Evolutionary conservation across 495 filamentous ascomycete species (phyloP), one percentile per base, ranked within the genome.

Genomic region (Immersiella caudata): DNA sequence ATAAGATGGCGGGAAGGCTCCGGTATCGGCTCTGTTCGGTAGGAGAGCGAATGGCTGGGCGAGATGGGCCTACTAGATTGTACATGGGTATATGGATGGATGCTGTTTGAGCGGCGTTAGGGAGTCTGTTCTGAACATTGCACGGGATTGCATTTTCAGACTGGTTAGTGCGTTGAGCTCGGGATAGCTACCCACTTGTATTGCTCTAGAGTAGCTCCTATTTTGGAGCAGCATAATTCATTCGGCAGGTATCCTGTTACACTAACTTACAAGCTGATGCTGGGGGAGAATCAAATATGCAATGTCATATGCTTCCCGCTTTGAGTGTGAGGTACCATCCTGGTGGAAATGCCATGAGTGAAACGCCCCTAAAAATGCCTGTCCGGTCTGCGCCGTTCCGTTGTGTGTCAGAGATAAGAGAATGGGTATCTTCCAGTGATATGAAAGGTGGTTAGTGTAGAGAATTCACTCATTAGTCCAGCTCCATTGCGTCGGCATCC

Each of bases 401-500:
- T 46, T 14, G 40, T 14, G 33, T 36, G 40, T 46, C 9, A 46
- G 40, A 46, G 40, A 46, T 46, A 46, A 46, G 40, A 18, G 57
- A 59, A 59, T 27, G 25, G 57, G 60, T 62, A 62, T 62, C 60
- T 2, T 62, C 40, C 46, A 46, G 21, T 18, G 22, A 46, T 26
- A 26, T 22, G 24, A 50, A 14, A n/a, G 40, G 11, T 16, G 20
- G 20, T 11, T 35, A 60, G n/a, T 33, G 29, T 60, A 20, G 40
- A 20, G 63, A 65, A 46, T n/a, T 1, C 7, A 24, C 81, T 72
- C 7, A 24, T 81, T 72, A 90, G 60, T 87, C 89, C 40, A 91
- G 80, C 61, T 92, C 90, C 90, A 92, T 92, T 55, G 88, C 89
- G 80, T 92, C 89, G 9, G 83, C 22, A 46, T 64, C 70, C 22